Evolutionary conservation across 345 rosid species (phyloP).

Genomic region (Cardiospermum halicacabum): DNA sequence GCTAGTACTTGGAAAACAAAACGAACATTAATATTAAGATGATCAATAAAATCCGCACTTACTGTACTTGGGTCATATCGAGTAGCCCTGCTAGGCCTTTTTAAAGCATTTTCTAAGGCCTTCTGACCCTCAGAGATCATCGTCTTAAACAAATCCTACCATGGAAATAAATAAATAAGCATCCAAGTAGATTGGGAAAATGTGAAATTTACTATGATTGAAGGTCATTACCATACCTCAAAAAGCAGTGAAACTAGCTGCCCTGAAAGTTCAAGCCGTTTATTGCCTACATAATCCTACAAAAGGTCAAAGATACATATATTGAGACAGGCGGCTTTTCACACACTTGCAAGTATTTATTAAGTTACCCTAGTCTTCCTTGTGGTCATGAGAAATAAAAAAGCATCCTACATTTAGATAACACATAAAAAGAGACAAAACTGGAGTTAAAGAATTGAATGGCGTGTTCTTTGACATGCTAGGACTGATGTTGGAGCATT

Average conservation of each 20-base stretch:
- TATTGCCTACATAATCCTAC: conserved; percentile 97
- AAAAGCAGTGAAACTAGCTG: conserved; percentile 86
- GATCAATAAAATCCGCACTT: conserved; percentile 28
- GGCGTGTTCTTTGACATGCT: not conserved
- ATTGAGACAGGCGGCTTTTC: not conserved
- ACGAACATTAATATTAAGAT: not conserved
- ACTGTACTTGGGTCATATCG: conserved; percentile 59
- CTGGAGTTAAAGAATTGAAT: not conserved
- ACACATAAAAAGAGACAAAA: not conserved
- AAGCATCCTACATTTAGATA: not conserved
- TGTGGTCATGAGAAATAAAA: not conserved
- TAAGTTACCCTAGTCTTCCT: not conserved
- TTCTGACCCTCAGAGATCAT: conserved; percentile 54
- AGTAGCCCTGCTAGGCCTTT: conserved; percentile 49
- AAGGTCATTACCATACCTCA: conserved; percentile 50
- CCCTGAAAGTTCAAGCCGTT: conserved; percentile 90
- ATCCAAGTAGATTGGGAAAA: conserved; percentile 5
- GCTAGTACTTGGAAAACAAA: not conserved
- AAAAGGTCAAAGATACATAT: conserved; percentile 9
- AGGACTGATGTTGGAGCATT: no score
- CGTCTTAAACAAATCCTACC: conserved; percentile 87
- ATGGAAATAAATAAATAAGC: not conserved
- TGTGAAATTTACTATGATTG: not conserved
- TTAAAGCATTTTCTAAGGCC: conserved; percentile 35
- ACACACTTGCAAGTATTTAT: not conserved